Evolutionary conservation across 345 rosid species (phyloP).

Genomic region (Lepidium sativum): DNA sequence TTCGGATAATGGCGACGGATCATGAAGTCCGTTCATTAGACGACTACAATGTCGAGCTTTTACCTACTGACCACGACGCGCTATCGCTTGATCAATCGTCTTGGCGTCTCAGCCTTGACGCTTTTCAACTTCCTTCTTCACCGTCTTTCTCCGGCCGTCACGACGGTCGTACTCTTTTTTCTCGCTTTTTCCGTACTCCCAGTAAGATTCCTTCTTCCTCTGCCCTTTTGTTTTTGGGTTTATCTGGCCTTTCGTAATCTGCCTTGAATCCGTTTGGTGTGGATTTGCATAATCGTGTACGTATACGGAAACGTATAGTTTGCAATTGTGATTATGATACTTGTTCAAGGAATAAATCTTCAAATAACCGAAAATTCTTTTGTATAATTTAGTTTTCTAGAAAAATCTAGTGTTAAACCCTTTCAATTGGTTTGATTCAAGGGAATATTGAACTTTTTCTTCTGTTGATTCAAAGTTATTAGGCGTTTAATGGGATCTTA

Average conservation of each 20-base stretch:
- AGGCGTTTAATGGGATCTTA: slow-evolving; percentile 18
- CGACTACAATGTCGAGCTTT: slow-evolving; percentile 27
- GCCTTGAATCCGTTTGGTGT: not conserved
- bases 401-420: not conserved
- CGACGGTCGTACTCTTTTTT: slow-evolving; percentile 16
- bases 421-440: slow-evolving; percentile 4
- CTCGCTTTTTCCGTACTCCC: slow-evolving; percentile 23
- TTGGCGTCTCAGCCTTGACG: slow-evolving; percentile 46
- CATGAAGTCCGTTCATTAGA: not conserved
- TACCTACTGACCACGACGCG: slow-evolving; percentile 11
- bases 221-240: too few species aligned
- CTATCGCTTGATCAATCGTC: slow-evolving; percentile 18
- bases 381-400: too few species aligned
- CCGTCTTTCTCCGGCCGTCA: not conserved
- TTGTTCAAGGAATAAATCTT: not conserved
- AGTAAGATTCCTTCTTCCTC: slow-evolving; percentile 30
- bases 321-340: not conserved
- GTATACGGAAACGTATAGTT: not conserved
- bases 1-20: slow-evolving; percentile 18
- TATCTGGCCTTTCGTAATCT: too few species aligned
- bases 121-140: slow-evolving; percentile 34
- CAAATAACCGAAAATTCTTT: not conserved
- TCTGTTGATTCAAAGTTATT: slow-evolving; percentile 14
- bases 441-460: not conserved
- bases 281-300: not conserved